Evolutionary conservation across 768 basidiomycete genomes (phyloP), one percentile per base, ranked within the genome.

Genomic region (Mycena kentingensis): DNA sequence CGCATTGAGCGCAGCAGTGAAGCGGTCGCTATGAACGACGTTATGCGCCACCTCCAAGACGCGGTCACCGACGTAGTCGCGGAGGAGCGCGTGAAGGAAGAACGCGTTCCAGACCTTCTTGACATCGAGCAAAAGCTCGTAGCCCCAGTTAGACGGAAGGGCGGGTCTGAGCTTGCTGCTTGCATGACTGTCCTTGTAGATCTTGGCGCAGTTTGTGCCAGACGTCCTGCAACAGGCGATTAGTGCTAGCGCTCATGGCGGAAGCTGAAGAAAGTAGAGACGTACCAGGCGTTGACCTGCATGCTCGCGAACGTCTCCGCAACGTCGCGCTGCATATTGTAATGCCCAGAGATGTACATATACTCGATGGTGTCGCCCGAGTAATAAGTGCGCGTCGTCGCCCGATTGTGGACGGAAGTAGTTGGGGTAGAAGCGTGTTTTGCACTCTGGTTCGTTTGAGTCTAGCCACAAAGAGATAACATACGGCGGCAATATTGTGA

Each of bases 31-130:
- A 11, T 42, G 11, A 10, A 26, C 5, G 25, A 5, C 21, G 41
- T 54, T 52, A 42, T 68, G 60, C 1, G 28, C 35, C 2, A 70
- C 57, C 10, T 60, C n/a, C 7, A 70, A 52, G 2, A 27, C 25
- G 1, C 28, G 22, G 0, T 45, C n/a, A 3, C 48, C 36, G 24
- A 62, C 58, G 10, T 38, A 16, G 39, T 70, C 66, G 3, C 50
- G 51, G 2, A 59, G 41, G 3, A 70, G 53, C 16, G 57, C 50
- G 27, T 64, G 52, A 0, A 66, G 29, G 39, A 63, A 63, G 46
- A 69, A 67, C 1, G 54, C 49, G 34, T 69, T 58, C 60, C 58
- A 67, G 2, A 70, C 66, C 39, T 62, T 48, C 7, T 68, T 56
- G 19, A 51, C 51, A 41, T 53, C 48, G 16, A 67, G 45, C 5